Percentiles rank a stretch among this genome's conserved stretches.
Conservation (phyloP, 345 rosid genomes). For the Pelargonium nanum region DNA sequence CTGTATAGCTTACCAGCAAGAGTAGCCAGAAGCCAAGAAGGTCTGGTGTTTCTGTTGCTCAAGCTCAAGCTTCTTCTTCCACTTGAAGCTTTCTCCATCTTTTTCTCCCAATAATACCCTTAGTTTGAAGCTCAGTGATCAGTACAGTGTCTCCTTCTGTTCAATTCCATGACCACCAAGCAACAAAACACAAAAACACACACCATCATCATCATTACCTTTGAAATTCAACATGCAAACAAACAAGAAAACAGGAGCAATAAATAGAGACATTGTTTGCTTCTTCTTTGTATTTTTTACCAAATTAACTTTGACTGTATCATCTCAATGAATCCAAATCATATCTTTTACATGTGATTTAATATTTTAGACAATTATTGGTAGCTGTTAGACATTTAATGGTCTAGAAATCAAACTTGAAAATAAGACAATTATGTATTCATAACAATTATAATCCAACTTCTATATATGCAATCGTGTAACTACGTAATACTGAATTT, state of each 20-base stretch:
- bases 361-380: too few relatives aligned
- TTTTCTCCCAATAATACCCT: too few relatives aligned
- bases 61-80: background rate
- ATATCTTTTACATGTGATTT: too few relatives aligned
- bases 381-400: too few relatives aligned
- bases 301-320: background rate
- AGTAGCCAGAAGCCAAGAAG: background rate
- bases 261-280: background rate
- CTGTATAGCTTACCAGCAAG: background rate
- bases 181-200: background rate
- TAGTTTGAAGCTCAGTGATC: background rate
- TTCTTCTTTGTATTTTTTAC: background rate
- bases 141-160: background rate
- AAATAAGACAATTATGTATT: too few relatives aligned
- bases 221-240: background rate
- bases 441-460: too few relatives aligned
- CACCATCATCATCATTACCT: background rate
- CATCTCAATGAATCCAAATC: background rate
- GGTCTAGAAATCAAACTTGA: too few relatives aligned
- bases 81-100: background rate
- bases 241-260: background rate
- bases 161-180: background rate
- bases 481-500: too few relatives aligned
- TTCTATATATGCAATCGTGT: too few relatives aligned
- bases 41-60: background rate